Percentiles rank a stretch among this genome's conserved stretches.
Evolutionary conservation across 108 stramenopile genomes (phyloP).

Genomic region (Phaeodactylum tricornutum): DNA sequence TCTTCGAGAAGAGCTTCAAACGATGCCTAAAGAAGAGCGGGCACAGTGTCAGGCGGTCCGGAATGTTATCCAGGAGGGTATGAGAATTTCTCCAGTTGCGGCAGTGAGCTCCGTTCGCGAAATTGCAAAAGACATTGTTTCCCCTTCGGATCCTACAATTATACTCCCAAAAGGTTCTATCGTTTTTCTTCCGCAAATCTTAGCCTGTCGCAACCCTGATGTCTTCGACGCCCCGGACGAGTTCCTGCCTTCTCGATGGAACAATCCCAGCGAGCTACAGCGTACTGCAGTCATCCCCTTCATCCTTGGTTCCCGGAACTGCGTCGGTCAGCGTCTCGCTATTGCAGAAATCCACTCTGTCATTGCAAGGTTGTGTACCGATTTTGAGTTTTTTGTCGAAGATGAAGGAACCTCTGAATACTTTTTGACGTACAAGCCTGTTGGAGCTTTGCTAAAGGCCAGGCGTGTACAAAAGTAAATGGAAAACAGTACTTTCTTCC

Average conservation of each 20-base stretch:
- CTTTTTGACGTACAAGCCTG: constrained; percentile 22
- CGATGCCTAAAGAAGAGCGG: too few relatives aligned
- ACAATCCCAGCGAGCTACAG: not conserved
- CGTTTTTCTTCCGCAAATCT: constrained; percentile 9
- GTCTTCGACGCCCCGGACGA: constrained; percentile 24
- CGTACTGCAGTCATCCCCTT: constrained; percentile 16
- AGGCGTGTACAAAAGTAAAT: too few relatives aligned
- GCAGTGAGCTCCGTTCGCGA: not conserved
- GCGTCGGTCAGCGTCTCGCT: constrained; percentile 38
- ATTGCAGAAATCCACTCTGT: constrained; percentile 28
- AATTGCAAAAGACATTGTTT: constrained; percentile 1
- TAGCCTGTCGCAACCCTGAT: constrained; percentile 19
- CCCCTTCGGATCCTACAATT: not conserved
- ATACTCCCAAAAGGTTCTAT: constrained; percentile 25
- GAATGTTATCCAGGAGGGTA: too few relatives aligned
- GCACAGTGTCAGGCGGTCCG: too few relatives aligned
- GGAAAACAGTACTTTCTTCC: too few relatives aligned
- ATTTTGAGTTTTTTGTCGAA: constrained; percentile 19
- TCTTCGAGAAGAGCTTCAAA: too few relatives aligned
- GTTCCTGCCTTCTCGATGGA: constrained; percentile 40
- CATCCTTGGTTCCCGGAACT: constrained; percentile 29
- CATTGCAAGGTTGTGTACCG: constrained; percentile 14
- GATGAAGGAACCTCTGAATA: constrained; percentile 12
- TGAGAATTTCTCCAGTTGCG: constrained; percentile 1
- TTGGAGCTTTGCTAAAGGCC: too few relatives aligned